phyloP scores from a whole-genome alignment of 1,284 basidiomycete genomes.

The Sporisorium scitamineum region DNA sequence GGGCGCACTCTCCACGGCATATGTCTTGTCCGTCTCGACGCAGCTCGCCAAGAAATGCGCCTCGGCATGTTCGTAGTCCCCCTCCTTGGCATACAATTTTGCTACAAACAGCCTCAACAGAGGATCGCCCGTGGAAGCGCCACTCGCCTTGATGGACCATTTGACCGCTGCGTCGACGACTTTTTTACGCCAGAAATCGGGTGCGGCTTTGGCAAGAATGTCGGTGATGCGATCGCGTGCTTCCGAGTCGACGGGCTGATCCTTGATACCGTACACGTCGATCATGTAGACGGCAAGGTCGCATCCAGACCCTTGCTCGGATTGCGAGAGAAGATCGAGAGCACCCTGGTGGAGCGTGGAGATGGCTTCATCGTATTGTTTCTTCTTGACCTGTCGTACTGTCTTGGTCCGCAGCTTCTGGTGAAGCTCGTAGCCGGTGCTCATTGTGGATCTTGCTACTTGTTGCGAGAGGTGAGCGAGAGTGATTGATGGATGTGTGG shows the following conservation, averaged over 20 bases:
- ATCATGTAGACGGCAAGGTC: constrained; percentile 67
- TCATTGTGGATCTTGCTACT: constrained; percentile 25
- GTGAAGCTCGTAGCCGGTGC: constrained; percentile 66
- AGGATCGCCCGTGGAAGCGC: constrained; percentile 56
- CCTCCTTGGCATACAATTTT: constrained; percentile 54
- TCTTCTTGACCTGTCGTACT: constrained; percentile 66
- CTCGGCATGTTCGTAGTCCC: constrained; percentile 51
- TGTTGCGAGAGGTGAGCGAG: background rate
- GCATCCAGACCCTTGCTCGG: constrained; percentile 66
- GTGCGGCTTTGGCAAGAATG: constrained; percentile 48
- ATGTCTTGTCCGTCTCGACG: constrained; percentile 31
- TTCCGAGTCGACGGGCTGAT: constrained; percentile 41
- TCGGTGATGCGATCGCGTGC: constrained; percentile 53
- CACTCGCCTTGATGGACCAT: constrained; percentile 54
- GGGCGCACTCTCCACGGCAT: constrained; percentile 38
- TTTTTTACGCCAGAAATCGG: constrained; percentile 68
- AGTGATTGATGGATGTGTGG: background rate
- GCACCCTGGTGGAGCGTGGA: constrained; percentile 57
- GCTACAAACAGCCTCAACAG: constrained; percentile 58
- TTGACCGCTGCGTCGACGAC: constrained; percentile 64
- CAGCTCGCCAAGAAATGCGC: constrained; percentile 55
- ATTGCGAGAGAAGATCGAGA: constrained; percentile 53
- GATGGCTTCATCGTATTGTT: constrained; percentile 65
- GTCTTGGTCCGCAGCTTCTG: constrained; percentile 68
- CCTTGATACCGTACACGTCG: constrained; percentile 59